phyloP scores from a whole-genome alignment of 2,329 filamentous ascomycete species.

The Botrytis elliptica region DNA sequence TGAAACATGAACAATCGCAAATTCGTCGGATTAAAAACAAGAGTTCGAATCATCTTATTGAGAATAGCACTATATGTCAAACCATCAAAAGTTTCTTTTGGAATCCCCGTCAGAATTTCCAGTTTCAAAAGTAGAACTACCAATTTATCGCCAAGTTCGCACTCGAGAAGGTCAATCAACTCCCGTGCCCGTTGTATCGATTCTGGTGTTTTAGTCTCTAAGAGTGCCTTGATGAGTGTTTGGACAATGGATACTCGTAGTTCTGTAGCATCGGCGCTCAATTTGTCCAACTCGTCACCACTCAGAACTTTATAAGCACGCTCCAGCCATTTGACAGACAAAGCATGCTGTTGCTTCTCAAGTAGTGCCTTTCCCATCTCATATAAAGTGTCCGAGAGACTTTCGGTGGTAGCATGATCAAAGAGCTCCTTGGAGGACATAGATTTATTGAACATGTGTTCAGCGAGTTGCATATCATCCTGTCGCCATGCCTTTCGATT shows the following conservation, averaged over 20 bases:
- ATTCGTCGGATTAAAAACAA: constrained; percentile 60
- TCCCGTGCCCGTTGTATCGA: constrained; percentile 52
- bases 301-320: constrained; percentile 62
- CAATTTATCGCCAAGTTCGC: constrained; percentile 62
- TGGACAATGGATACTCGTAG: constrained; percentile 67
- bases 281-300: constrained; percentile 51
- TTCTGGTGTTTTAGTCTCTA: constrained; percentile 49
- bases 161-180: constrained; percentile 60
- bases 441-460: constrained; percentile 70
- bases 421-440: constrained; percentile 43
- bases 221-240: constrained; percentile 54
- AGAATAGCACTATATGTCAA: constrained; percentile 54
- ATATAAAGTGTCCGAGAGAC: constrained; percentile 65
- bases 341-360: constrained; percentile 49
- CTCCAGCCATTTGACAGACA: constrained; percentile 71
- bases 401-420: constrained; percentile 55
- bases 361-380: constrained; percentile 67
- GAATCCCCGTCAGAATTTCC: constrained; percentile 57
- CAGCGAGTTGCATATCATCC: constrained; percentile 69
- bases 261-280: constrained; percentile 61
- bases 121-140: constrained; percentile 67
- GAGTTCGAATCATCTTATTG: constrained; percentile 57
- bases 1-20: constrained; percentile 68
- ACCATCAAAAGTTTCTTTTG: constrained; percentile 49
- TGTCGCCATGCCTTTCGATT: constrained; percentile 69